Conservation (phyloP, 805 yeast genomes). For the Lachancea quebecensis region DNA sequence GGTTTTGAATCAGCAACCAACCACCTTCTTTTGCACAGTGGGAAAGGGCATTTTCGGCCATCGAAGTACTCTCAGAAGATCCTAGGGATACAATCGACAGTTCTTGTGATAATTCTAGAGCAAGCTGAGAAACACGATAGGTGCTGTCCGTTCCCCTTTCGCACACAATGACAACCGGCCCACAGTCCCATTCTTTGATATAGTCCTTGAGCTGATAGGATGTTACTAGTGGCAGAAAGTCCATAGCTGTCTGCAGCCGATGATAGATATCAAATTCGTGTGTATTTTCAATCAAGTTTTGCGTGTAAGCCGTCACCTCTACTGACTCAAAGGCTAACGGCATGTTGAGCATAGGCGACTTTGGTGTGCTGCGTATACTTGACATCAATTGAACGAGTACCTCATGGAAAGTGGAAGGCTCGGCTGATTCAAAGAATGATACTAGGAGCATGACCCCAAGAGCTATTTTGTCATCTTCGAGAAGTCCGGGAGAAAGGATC, state of each 20-base stretch:
- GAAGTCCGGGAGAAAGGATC: slow-evolving; percentile 41
- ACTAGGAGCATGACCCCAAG: slow-evolving; percentile 38
- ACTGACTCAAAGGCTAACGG: not conserved
- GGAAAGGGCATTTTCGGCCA: slow-evolving; percentile 49
- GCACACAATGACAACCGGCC: slow-evolving; percentile 44
- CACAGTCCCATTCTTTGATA: slow-evolving; percentile 9
- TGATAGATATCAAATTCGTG: not conserved
- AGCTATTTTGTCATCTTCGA: slow-evolving; percentile 38
- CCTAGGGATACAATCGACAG: slow-evolving; percentile 62
- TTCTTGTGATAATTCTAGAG: slow-evolving; percentile 26
- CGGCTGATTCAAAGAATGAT: slow-evolving; percentile 8
- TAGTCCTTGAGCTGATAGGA: slow-evolving; percentile 8
- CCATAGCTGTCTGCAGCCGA: not conserved
- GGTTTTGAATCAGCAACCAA: slow-evolving; percentile 77
- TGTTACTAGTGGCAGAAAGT: not conserved
- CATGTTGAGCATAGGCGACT: not conserved
- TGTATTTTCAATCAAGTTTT: not conserved
- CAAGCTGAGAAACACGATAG: slow-evolving; percentile 41
- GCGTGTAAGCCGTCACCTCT: not conserved
- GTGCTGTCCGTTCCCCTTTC: slow-evolving; percentile 65
- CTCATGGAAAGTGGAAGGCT: slow-evolving; percentile 5
- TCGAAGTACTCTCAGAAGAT: slow-evolving; percentile 52
- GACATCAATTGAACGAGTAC: not conserved
- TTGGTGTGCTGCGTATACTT: not conserved
- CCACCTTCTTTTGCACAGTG: slow-evolving; percentile 41